Conservation (phyloP, 2,329 filamentous ascomycete species). For the Pseudogymnoascus sp. region DNA sequence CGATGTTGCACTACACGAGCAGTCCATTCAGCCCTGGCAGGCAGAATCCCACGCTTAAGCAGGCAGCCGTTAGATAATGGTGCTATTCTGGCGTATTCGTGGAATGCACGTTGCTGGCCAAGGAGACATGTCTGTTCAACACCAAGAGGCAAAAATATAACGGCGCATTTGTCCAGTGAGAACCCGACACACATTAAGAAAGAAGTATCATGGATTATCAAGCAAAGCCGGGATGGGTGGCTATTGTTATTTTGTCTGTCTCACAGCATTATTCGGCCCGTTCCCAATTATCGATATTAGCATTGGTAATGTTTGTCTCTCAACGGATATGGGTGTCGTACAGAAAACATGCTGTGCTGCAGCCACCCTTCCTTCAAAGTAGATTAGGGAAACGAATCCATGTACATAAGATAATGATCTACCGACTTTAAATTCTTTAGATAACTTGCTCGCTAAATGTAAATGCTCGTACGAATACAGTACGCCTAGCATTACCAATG, state of each 20-base stretch:
- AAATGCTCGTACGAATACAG: conserved; percentile 9
- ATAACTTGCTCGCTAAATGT: conserved; percentile 6
- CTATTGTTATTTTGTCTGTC: not conserved
- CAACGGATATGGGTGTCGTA: not conserved
- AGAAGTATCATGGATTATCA: not conserved
- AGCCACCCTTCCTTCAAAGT: not conserved
- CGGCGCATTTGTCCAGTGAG: not conserved
- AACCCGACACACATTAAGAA: not conserved
- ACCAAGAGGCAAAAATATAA: not conserved
- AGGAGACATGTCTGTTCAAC: not conserved
- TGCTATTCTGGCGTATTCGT: not conserved
- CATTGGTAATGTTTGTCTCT: conserved; percentile 4
- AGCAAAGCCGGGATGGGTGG: not conserved
- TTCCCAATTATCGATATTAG: not conserved
- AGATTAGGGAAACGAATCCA: not conserved
- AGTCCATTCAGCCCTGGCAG: not conserved
- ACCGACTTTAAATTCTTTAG: conserved; percentile 2
- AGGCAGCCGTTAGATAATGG: not conserved
- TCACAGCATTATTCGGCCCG: not conserved
- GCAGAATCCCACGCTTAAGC: not conserved
- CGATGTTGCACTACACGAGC: not conserved
- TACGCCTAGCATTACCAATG: conserved; percentile 1
- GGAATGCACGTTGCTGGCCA: not conserved
- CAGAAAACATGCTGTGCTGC: not conserved
- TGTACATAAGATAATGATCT: not conserved